These are phyloP conservation scores for Lizonia empirigonia DNA, from an alignment of 2,329 filamentous ascomycete genomes.

Conservation along the genomic window DNA sequence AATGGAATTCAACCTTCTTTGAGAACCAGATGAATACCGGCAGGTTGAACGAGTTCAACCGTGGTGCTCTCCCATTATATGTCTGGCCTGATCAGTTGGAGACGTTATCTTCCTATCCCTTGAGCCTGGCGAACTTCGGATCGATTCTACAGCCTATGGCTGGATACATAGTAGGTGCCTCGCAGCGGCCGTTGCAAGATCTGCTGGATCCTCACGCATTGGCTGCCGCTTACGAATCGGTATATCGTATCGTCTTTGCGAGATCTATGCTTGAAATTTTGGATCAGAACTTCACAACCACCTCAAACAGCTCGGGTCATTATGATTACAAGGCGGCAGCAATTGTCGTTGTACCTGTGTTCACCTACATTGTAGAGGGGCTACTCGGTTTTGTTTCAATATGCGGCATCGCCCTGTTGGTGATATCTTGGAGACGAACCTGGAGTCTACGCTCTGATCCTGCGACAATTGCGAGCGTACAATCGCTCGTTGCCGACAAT, in stretches of 20 bases:
- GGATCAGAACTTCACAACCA: background rate
- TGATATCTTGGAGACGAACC: background rate
- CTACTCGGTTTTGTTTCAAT: background rate
- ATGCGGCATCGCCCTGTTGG: background rate
- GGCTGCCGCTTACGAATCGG: background rate
- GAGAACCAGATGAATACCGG: background rate
- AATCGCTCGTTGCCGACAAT: background rate
- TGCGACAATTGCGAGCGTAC: background rate
- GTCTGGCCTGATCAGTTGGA: background rate
- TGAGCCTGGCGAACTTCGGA: background rate
- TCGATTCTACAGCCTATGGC: background rate
- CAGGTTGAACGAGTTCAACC: background rate
- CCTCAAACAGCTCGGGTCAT: background rate
- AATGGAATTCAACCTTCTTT: background rate
- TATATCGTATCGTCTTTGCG: background rate
- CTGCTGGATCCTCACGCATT: background rate
- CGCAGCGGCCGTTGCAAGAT: background rate
- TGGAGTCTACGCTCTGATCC: background rate
- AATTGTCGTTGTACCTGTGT: background rate
- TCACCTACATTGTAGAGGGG: background rate
- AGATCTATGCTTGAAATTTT: background rate
- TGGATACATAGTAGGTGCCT: background rate
- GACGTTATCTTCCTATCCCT: background rate
- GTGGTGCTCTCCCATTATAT: background rate
- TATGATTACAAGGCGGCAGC: background rate